phyloP scores from a whole-genome alignment of 2,329 filamentous ascomycete species.

The Phyllosticta paracitricarpa region DNA sequence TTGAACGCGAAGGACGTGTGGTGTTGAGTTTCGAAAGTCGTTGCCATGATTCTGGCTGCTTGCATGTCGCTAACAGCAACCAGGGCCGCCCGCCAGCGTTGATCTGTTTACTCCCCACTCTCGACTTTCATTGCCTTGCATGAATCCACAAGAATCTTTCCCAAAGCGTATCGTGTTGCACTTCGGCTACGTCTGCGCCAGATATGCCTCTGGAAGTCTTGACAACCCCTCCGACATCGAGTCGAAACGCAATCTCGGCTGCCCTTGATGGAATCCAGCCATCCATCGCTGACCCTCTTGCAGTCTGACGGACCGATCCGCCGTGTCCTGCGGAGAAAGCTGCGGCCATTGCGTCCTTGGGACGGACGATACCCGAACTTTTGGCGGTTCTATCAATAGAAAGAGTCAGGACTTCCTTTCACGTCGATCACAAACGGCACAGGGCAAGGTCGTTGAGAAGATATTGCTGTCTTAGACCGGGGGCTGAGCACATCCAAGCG shows the following conservation, averaged over 20 bases:
- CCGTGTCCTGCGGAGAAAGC: neutral
- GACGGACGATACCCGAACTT: neutral
- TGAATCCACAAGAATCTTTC: neutral
- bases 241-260: neutral
- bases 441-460: too few relatives aligned
- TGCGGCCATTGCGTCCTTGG: neutral
- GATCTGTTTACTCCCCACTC: neutral
- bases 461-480: neutral
- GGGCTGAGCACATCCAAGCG: neutral
- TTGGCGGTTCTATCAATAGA: neutral
- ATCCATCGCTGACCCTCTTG: neutral
- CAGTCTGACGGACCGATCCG: neutral
- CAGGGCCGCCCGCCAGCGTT: neutral
- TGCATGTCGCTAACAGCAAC: neutral
- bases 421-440: neutral
- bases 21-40: neutral
- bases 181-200: neutral
- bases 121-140: neutral
- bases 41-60: neutral
- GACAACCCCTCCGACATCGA: neutral
- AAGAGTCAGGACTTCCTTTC: neutral
- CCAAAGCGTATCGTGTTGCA: neutral
- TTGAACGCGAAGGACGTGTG: neutral
- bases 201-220: neutral
- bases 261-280: neutral